Conservation (phyloP, 192 early-diverging fungal genomes). For the Backusella tuberculispora region DNA sequence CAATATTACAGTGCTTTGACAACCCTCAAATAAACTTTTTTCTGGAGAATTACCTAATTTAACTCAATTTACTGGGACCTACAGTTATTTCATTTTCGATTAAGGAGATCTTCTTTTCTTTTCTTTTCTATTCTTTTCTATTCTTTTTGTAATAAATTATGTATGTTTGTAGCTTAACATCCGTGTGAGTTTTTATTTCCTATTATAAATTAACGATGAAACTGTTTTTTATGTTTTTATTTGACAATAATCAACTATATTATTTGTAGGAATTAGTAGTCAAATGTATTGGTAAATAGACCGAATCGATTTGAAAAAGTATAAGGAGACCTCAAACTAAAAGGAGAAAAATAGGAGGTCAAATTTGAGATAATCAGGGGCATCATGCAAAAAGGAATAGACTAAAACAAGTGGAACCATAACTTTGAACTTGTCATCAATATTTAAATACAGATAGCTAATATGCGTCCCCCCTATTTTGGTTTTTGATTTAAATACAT, state of each 20-base stretch:
- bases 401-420: not conserved
- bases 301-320: conserved; percentile 10
- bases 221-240: not conserved
- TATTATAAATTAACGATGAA: not conserved
- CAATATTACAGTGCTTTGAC: conserved; percentile 14
- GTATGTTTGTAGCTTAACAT: not conserved
- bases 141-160: not conserved
- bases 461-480: not conserved
- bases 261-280: not conserved
- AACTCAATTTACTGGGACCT: not conserved
- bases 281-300: not conserved
- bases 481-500: conserved; percentile 10
- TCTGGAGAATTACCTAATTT: conserved; percentile 1
- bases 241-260: not conserved
- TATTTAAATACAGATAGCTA: conserved; percentile 6
- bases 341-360: not conserved
- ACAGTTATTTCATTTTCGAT: not conserved
- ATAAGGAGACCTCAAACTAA: not conserved
- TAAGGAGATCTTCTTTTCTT: not conserved
- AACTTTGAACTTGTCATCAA: not conserved
- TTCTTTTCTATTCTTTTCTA: not conserved
- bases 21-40: conserved; percentile 17
- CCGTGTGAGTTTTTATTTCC: not conserved
- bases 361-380: not conserved
- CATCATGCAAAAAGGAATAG: conserved; percentile 4